Evolutionary conservation across 148 eudicot species (phyloP), one percentile per base, ranked within the genome.

Genomic region (Pouteria glomerata): DNA sequence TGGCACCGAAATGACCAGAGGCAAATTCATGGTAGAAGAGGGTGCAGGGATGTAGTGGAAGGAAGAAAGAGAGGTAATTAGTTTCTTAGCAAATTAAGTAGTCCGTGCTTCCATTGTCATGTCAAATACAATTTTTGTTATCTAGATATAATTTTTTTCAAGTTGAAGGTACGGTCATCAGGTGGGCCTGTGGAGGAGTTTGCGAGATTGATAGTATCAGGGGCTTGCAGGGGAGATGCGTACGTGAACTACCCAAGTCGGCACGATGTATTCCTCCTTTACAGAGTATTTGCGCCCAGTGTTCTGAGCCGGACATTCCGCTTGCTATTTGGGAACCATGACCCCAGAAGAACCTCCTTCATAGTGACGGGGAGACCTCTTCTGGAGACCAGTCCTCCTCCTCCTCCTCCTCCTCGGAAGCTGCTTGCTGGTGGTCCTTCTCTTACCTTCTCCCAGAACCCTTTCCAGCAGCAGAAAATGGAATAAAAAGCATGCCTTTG

Each of bases 51-150:
- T 87, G 91, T 97, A 91, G 66, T 89, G 98, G 97, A 89, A 76
- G 78, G 97, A 94, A 86, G 98, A 94, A 76, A 78, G 96, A 79
- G 98, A 94, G 73, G 98, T 89, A 71, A n/a, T n/a, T n/a, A 77
- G 80, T 72, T 69, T 18, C 30, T 27, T 45, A 33, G 35, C 51
- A 6, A 3, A 55, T 30, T 21, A 0, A 35, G 67, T 11, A 44
- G 14, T 64, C n/a, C n/a, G 41, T 59, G 58, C 59, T 15, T 27
- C 33, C 6, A 35, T 24, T 23, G 19, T 27, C 23, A 24, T 19
- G n/a, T n/a, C n/a, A n/a, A n/a, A 34, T 69, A 53, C 30, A 30
- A 13, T 29, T 53, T 23, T 14, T 33, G 71, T 14, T 33, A 34
- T 51, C 44, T 68, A 12, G 26, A 37, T 1, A 52, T 21, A 12